Conservation (phyloP, 441 rosid genomes). For the Metrosideros polymorpha region DNA sequence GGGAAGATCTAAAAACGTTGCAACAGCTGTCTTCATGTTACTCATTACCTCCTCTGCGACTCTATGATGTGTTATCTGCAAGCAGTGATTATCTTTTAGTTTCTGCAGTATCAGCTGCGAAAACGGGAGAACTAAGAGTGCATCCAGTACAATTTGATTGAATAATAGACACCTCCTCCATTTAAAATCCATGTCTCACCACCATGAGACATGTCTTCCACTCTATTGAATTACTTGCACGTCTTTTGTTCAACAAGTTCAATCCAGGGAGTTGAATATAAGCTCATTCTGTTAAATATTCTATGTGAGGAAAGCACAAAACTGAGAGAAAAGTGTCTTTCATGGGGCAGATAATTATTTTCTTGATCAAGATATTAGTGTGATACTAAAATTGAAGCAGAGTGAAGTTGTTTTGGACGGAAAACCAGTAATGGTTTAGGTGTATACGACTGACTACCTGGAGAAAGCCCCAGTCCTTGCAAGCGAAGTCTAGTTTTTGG, state of each 20-base stretch:
- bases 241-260: background rate
- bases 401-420: background rate
- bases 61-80: conserved; percentile 5
- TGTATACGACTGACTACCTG: background rate
- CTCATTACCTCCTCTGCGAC: background rate
- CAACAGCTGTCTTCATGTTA: conserved; percentile 9
- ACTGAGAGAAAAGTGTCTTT: background rate
- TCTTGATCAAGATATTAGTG: background rate
- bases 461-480: conserved; percentile 19
- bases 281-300: background rate
- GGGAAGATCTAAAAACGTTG: conserved; percentile 4
- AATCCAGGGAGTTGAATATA: background rate
- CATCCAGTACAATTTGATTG: background rate
- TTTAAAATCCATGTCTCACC: background rate
- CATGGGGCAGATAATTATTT: background rate
- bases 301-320: background rate
- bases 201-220: background rate
- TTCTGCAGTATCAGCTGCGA: background rate
- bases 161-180: background rate
- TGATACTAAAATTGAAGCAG: background rate
- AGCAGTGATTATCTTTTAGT: background rate
- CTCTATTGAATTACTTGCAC: background rate
- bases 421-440: background rate
- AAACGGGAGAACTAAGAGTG: background rate
- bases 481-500: background rate